Percentiles rank a stretch among this genome's conserved stretches.
Evolutionary conservation across 495 filamentous ascomycete genomes (phyloP).

Genomic region (Rhypophila decipiens): DNA sequence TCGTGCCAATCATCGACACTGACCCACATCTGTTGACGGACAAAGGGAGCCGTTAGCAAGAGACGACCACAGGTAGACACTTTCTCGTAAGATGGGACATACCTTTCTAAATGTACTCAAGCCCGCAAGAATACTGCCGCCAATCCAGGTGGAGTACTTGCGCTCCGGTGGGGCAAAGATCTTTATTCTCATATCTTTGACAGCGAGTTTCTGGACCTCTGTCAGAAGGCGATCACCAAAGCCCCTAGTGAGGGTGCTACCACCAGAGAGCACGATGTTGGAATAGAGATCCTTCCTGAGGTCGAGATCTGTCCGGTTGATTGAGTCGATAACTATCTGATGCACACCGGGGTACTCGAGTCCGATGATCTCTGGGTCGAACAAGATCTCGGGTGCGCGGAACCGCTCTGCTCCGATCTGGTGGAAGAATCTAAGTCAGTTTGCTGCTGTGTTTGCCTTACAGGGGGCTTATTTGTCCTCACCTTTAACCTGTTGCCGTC

Average conservation of each 20-base stretch:
- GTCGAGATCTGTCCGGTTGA: slow-evolving; percentile 95
- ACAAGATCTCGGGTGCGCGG: slow-evolving; percentile 93
- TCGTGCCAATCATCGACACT: slow-evolving; percentile 99
- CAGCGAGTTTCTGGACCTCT: slow-evolving; percentile 86
- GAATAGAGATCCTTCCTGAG: slow-evolving; percentile 88
- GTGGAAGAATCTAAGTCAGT: slow-evolving; percentile 11
- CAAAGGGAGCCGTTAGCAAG: slow-evolving; percentile 2
- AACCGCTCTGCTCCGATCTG: slow-evolving; percentile 88
- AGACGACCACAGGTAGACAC: too few species aligned
- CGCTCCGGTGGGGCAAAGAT: slow-evolving; percentile 71
- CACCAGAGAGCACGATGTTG: slow-evolving; percentile 95
- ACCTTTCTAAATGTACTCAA: slow-evolving; percentile 98
- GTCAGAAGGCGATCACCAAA: slow-evolving; percentile 92
- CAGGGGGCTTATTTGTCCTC: slow-evolving; percentile 13
- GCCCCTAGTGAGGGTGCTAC: slow-evolving; percentile 77
- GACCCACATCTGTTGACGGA: slow-evolving; percentile 81
- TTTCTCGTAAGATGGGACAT: slow-evolving; percentile 22
- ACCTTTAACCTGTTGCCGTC: slow-evolving; percentile 92
- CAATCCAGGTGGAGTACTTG: slow-evolving; percentile 96
- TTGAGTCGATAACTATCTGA: slow-evolving; percentile 94
- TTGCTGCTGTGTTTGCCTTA: too few species aligned
- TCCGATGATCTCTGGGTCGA: slow-evolving; percentile 94
- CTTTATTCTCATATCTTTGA: slow-evolving; percentile 98
- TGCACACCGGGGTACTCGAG: slow-evolving; percentile 96
- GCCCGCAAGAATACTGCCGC: slow-evolving; percentile 93